phyloP scores from a whole-genome alignment of 1,284 basidiomycete species.

The Puccinia triticina region DNA sequence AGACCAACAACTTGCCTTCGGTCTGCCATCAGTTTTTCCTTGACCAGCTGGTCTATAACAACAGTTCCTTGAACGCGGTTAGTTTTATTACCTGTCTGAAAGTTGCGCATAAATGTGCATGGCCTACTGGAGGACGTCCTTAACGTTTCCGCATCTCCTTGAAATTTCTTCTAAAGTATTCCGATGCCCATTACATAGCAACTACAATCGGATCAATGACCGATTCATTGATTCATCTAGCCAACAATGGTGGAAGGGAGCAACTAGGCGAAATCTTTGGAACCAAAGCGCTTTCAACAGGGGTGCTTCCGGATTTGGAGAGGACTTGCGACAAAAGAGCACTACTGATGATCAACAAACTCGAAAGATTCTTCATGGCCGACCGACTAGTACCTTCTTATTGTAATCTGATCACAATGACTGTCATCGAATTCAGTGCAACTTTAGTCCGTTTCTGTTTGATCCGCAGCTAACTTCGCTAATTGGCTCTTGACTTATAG shows the following conservation, averaged over 20 bases:
- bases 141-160: conserved; percentile 27
- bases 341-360: conserved; percentile 73
- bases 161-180: conserved; percentile 28
- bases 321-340: conserved; percentile 66
- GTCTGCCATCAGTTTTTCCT: conserved; percentile 88
- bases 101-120: conserved; percentile 14
- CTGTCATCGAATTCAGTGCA: conserved; percentile 75
- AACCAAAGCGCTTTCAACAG: conserved; percentile 14
- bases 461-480: conserved; percentile 15
- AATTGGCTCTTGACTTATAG: conserved; percentile 61
- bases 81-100: conserved; percentile 57
- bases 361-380: conserved; percentile 89
- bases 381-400: conserved; percentile 92
- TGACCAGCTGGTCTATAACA: conserved; percentile 87
- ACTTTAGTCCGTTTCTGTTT: background rate
- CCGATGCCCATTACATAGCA: conserved; percentile 44
- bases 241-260: conserved; percentile 25
- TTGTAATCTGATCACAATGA: conserved; percentile 89
- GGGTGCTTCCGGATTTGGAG: background rate
- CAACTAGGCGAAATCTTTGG: conserved; percentile 58
- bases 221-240: conserved; percentile 31
- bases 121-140: conserved; percentile 56
- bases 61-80: conserved; percentile 87
- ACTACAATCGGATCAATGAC: conserved; percentile 35
- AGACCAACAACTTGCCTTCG: conserved; percentile 75